phyloP scores from a whole-genome alignment of 148 eudicot genomes.

The Fagopyrum tataricum region DNA sequence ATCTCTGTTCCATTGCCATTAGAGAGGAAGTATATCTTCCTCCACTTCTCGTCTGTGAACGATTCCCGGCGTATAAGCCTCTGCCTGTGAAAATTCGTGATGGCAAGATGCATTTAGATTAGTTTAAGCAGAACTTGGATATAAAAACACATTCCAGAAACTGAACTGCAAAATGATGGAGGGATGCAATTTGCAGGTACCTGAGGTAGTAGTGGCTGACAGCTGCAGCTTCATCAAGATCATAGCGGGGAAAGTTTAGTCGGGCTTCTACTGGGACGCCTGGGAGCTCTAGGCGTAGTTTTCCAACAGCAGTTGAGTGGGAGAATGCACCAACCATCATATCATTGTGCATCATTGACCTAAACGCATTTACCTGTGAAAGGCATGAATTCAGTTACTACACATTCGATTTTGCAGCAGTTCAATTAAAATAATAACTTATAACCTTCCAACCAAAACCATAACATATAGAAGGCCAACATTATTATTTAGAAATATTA shows the following conservation, averaged over 20 bases:
- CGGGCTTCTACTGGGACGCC: constrained; percentile 82
- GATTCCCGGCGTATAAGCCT: constrained; percentile 73
- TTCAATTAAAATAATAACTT: neutral
- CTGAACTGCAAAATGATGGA: neutral
- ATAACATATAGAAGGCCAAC: neutral
- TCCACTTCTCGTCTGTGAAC: constrained; percentile 92
- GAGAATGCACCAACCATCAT: constrained; percentile 99
- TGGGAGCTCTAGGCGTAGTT: constrained; percentile 76
- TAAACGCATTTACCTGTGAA: constrained; percentile 78
- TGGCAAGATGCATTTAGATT: neutral
- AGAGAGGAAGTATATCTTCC: constrained; percentile 75
- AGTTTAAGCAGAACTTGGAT: neutral
- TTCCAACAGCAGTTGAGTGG: constrained; percentile 96
- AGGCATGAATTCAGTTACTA: neutral
- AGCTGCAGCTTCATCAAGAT: constrained; percentile 78
- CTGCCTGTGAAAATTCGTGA: constrained; percentile 45
- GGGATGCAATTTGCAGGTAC: constrained; percentile 25
- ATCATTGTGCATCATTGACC: constrained; percentile 78
- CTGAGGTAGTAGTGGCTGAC: constrained; percentile 88
- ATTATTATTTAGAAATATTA: neutral
- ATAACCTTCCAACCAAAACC: neutral
- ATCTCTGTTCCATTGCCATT: constrained; percentile 95
- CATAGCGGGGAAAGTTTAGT: constrained; percentile 55
- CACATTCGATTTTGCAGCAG: neutral
- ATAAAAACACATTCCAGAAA: neutral